These are phyloP conservation scores for Serendipita sp. DNA, from an alignment of 768 basidiomycete species.

Conservation along the genomic window DNA sequence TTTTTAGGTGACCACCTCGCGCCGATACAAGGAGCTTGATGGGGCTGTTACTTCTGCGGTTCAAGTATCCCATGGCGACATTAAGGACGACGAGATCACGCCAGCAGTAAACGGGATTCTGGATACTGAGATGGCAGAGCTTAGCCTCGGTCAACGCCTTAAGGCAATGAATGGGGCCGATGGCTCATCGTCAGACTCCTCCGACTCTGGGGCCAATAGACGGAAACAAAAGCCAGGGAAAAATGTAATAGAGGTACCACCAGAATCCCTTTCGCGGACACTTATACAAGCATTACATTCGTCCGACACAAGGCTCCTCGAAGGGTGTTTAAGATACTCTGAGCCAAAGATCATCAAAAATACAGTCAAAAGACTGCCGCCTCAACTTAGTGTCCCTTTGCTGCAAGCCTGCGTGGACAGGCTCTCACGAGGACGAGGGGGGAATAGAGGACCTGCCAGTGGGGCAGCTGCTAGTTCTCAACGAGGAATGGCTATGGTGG, in stretches of 20 bases:
- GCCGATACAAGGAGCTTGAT: slow-evolving; percentile 53
- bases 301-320: slow-evolving; percentile 71
- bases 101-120: slow-evolving; percentile 39
- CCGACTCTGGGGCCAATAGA: no score
- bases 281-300: slow-evolving; percentile 95
- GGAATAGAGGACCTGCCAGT: slow-evolving; percentile 57
- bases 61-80: slow-evolving; percentile 27
- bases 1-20: slow-evolving; percentile 25
- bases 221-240: not conserved
- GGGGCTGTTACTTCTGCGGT: slow-evolving; percentile 34
- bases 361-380: slow-evolving; percentile 73
- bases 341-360: slow-evolving; percentile 67
- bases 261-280: slow-evolving; percentile 80
- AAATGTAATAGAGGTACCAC: slow-evolving; percentile 27
- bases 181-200: not conserved
- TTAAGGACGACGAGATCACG: slow-evolving; percentile 24
- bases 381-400: slow-evolving; percentile 71
- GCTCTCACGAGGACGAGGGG: slow-evolving; percentile 57
- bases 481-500: slow-evolving; percentile 49
- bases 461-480: slow-evolving; percentile 69
- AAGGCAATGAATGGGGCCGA: slow-evolving; percentile 45
- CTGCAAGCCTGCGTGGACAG: slow-evolving; percentile 82
- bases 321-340: slow-evolving; percentile 74
- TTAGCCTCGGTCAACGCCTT: slow-evolving; percentile 80
- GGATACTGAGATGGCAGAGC: slow-evolving; percentile 75